These are phyloP conservation scores for Naganishia antarctica DNA, from an alignment of 768 basidiomycete species.

Conservation along the genomic window DNA sequence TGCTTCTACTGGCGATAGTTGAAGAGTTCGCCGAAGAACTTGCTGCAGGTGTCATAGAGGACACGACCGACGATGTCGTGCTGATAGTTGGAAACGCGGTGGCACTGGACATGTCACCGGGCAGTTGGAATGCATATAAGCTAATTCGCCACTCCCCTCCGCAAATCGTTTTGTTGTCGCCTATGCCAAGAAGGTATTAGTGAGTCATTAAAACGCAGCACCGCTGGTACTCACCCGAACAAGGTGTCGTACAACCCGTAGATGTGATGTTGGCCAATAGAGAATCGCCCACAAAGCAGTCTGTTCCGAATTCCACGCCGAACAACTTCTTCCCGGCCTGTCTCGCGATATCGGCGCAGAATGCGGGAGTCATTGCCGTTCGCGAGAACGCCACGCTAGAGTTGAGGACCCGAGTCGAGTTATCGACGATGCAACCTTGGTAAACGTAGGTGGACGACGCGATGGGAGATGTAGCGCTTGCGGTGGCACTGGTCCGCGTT, in stretches of 20 bases:
- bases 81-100: too few relatives aligned
- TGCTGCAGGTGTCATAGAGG: too few relatives aligned
- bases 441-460: too few relatives aligned
- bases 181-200: too few relatives aligned
- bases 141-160: not conserved
- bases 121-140: too few relatives aligned
- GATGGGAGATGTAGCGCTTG: too few relatives aligned
- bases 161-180: not conserved
- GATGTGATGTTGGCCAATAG: not conserved
- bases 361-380: not conserved
- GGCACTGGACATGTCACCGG: too few relatives aligned
- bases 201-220: too few relatives aligned
- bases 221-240: not conserved
- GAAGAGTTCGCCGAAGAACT: not conserved
- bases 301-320: not conserved
- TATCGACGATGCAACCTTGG: too few relatives aligned
- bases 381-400: not conserved
- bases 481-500: too few relatives aligned
- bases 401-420: slow-evolving; percentile 2
- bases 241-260: not conserved
- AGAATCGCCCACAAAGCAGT: slow-evolving; percentile 3
- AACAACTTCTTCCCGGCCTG: slow-evolving; percentile 4
- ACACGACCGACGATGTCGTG: too few relatives aligned
- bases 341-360: slow-evolving; percentile 1
- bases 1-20: too few relatives aligned